phyloP scores from a whole-genome alignment of 345 rosid species.

The Conringia planisiliqua region DNA sequence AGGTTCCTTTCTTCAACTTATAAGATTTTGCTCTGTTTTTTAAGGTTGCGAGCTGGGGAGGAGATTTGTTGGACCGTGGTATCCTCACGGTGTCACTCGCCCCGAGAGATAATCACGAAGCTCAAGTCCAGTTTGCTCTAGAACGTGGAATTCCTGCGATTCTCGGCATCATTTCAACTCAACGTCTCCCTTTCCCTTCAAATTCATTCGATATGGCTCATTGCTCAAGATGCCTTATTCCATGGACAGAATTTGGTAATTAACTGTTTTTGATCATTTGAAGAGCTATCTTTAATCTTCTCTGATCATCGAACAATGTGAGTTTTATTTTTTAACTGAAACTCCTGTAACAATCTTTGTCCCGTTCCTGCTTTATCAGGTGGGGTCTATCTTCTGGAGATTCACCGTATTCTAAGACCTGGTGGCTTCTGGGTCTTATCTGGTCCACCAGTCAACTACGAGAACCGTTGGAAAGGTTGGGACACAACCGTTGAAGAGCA shows the following conservation, averaged over 20 bases:
- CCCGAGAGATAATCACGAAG: constrained; percentile 98
- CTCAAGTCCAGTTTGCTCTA: constrained; percentile 96
- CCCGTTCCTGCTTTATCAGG: constrained; percentile 47
- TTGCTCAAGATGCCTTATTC: constrained; percentile 99
- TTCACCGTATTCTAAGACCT: constrained; percentile 91
- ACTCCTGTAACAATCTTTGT: not conserved
- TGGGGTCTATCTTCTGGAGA: constrained; percentile 87
- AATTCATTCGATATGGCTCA: constrained; percentile 98
- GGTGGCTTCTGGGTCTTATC: constrained; percentile 99
- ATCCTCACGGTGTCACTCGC: constrained; percentile 92
- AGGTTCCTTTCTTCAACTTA: not conserved
- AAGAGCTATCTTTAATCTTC: not conserved
- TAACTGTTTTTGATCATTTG: not conserved
- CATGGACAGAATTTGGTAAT: constrained; percentile 98
- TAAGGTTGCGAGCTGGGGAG: constrained; percentile 99
- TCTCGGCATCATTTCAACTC: constrained; percentile 95
- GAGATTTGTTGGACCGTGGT: constrained; percentile 86
- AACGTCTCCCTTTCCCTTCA: constrained; percentile 97
- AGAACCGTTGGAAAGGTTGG: constrained; percentile 94
- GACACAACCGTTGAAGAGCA: constrained; percentile 93
- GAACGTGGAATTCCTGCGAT: constrained; percentile 99
- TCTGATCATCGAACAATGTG: not conserved
- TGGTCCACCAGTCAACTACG: constrained; percentile 96
- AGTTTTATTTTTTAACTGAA: not conserved
- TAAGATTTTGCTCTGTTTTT: constrained; percentile 2